These are phyloP conservation scores for Kodamaea sp. DNA, from an alignment of 1,139 yeast genomes.

Conservation along the genomic window DNA sequence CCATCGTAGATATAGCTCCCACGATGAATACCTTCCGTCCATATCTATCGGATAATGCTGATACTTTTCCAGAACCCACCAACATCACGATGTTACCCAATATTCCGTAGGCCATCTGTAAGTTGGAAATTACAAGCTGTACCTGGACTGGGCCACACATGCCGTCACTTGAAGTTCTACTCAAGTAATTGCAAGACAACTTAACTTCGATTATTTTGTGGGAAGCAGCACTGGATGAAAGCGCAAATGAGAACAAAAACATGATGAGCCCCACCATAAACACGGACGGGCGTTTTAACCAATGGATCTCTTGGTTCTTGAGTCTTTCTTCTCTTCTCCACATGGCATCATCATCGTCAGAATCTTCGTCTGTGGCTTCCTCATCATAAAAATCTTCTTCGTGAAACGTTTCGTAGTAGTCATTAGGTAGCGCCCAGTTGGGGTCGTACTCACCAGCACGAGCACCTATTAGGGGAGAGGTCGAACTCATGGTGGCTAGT, in stretches of 20 bases:
- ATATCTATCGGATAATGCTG: constrained; percentile 11
- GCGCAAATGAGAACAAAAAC: constrained; percentile 30
- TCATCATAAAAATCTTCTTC: too few species aligned
- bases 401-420: too few species aligned
- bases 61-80: constrained; percentile 11
- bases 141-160: constrained; percentile 5
- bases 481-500: too few species aligned
- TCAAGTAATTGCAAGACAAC: constrained; percentile 37
- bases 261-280: constrained; percentile 30
- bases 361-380: constrained; percentile 30
- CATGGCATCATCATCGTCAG: constrained; percentile 36
- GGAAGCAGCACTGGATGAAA: constrained; percentile 36
- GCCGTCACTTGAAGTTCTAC: constrained; percentile 4
- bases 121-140: constrained; percentile 9
- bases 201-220: constrained; percentile 36
- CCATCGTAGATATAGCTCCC: constrained; percentile 1
- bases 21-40: constrained; percentile 11
- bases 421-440: too few species aligned
- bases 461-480: too few species aligned
- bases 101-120: constrained; percentile 6
- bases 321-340: constrained; percentile 41
- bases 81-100: constrained; percentile 9
- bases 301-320: constrained; percentile 29
- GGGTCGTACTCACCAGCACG: too few species aligned
- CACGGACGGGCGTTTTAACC: constrained; percentile 39